phyloP scores from a whole-genome alignment of 2,329 filamentous ascomycete species.

The Rutstroemia sp. region DNA sequence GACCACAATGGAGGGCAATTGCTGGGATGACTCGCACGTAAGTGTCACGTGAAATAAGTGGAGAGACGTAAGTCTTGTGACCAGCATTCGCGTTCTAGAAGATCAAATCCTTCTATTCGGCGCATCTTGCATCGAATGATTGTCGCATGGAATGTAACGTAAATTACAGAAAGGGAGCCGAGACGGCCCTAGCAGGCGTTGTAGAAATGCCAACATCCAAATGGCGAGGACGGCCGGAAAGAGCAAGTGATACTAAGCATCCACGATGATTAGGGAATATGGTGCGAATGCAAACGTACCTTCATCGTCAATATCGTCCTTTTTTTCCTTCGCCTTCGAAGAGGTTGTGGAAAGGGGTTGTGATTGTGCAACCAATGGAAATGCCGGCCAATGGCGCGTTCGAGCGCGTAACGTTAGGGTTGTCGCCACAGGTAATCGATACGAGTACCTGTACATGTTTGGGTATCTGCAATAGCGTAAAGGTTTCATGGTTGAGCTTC shows the following conservation, averaged over 20 bases:
- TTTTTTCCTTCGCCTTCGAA: no score
- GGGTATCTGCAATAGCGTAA: neutral
- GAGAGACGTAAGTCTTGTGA: no score
- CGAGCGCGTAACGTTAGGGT: neutral
- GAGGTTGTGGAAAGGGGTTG: neutral
- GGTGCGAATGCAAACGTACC: no score
- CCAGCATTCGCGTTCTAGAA: neutral
- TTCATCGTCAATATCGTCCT: no score
- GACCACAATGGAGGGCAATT: no score
- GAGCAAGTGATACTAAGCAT: neutral
- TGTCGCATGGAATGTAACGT: no score
- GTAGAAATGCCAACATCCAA: neutral
- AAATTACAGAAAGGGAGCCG: neutral
- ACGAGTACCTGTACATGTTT: neutral
- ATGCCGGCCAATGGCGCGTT: conserved; percentile 6
- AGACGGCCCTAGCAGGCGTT: neutral
- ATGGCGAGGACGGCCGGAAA: neutral
- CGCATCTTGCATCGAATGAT: neutral
- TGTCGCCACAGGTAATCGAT: neutral
- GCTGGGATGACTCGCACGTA: no score
- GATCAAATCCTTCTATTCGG: neutral
- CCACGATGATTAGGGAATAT: neutral
- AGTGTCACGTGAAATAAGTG: neutral
- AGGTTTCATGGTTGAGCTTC: conserved; percentile 4
- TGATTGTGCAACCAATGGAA: neutral